phyloP scores from a whole-genome alignment of 2,329 filamentous ascomycete species.

The Fusarium nisikadoi region DNA sequence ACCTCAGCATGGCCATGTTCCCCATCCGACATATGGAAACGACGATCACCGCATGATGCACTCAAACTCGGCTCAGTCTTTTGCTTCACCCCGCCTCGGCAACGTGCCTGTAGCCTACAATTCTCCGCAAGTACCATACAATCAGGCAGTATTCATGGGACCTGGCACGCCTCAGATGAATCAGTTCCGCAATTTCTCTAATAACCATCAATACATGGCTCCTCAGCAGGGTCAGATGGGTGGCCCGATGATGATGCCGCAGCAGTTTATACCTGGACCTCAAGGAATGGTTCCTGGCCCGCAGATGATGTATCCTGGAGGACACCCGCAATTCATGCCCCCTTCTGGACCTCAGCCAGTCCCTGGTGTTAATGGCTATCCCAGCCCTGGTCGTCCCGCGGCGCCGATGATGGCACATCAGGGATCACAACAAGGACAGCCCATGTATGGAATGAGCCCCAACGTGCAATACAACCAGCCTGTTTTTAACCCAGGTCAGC shows the following conservation, averaged over 20 bases:
- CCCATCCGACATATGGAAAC: conserved; percentile 74
- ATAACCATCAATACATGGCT: conserved; percentile 75
- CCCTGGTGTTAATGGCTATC: conserved; percentile 79
- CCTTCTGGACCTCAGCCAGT: conserved; percentile 66
- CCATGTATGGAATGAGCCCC: conserved; percentile 79
- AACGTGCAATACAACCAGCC: conserved; percentile 80
- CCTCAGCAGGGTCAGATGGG: conserved; percentile 78
- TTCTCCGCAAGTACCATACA: conserved; percentile 76
- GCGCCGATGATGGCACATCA: conserved; percentile 96
- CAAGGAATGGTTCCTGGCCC: conserved; percentile 75
- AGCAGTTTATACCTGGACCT: conserved; percentile 79
- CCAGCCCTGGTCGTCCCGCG: conserved; percentile 82
- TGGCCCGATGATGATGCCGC: conserved; percentile 84
- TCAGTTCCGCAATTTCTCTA: conserved; percentile 76
- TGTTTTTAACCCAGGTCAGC: conserved; percentile 75
- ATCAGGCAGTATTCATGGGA: conserved; percentile 77
- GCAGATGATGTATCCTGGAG: conserved; percentile 85
- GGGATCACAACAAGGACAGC: conserved; percentile 91
- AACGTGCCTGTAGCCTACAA: conserved; percentile 77
- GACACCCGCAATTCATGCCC: conserved; percentile 71
- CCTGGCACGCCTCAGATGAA: conserved; percentile 76
- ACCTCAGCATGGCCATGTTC: conserved; percentile 75
- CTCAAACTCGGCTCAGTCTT: conserved; percentile 83
- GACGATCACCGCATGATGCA: conserved; percentile 93
- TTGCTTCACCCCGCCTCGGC: conserved; percentile 83